Base-by-base conservation (phyloP, 2,329 filamentous ascomycete species). In the Aspergillus candidus region DNA sequence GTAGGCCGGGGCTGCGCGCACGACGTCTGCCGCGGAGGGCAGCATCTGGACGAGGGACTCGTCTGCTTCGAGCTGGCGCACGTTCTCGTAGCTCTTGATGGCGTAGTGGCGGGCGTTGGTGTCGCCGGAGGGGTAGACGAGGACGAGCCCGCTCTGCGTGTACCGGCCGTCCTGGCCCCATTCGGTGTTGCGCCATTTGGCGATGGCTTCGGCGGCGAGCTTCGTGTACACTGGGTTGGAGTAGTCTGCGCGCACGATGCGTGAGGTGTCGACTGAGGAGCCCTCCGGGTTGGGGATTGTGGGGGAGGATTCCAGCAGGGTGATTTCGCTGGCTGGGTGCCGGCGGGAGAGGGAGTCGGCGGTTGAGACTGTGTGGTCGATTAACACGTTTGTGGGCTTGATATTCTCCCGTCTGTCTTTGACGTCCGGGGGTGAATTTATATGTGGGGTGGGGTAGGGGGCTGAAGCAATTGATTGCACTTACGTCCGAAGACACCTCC, bases 241-340 rank as follows among this genome's bases (percentile, higher is more conserved):
- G 61, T 97, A 97, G 73, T 97, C 91, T 32, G 83, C 75, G 30
- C 80, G 74, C 39, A 83, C 72, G 52, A 83, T 82, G 44, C 80
- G 78, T 15, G 76, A 80, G 36, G 72, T 72, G 60, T 83, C 80
- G 48, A 82, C 74, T 49, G 75, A 78, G 10, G 77, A 76, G 42
- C 74, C 77, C 56, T 81, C 74, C 2, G 76, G 74, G 40, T 79
- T 75, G 15, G 79, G 79, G 44, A 81, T 79, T 31, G 57, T 63
- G 2, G 73, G 65, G 14, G 74, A 71, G 17, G 76, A 69, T 52
- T 83, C 80, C 43, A 83, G 62, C 30, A 83, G 61, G 6, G 77
- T 82, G 48, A 83, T 76, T 35, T 69, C 64, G 14, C 71, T 75
- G 41, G 71, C 56, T 38, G 66, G 64, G 31, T 71, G 70, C 31